phyloP scores from a whole-genome alignment of 805 yeast species.

The Wickerhamiella galacta region DNA sequence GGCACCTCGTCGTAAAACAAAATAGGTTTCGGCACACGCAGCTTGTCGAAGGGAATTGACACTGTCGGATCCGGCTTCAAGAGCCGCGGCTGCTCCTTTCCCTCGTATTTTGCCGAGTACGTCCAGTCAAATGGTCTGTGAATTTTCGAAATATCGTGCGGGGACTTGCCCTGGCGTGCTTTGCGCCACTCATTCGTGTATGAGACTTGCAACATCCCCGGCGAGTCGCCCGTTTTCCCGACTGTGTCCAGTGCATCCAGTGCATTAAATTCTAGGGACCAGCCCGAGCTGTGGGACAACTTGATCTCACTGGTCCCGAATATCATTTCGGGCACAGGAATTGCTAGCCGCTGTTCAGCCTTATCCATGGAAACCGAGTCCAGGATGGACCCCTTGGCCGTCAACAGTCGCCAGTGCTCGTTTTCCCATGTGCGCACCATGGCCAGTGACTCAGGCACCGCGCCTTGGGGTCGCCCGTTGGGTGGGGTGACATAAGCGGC shows the following conservation, averaged over 20 bases:
- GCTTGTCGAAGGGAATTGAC: conserved; percentile 50
- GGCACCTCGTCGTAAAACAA: conserved; percentile 77
- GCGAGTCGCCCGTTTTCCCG: conserved; percentile 32
- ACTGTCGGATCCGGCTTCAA: conserved; percentile 15
- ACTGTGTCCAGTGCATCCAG: conserved; percentile 56
- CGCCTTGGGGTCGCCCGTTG: no score
- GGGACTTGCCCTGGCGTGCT: conserved; percentile 19
- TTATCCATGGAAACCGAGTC: conserved; percentile 56
- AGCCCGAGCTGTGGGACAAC: conserved; percentile 29
- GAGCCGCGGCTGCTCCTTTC: conserved; percentile 25
- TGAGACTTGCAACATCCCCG: conserved; percentile 47
- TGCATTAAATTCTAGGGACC: conserved; percentile 51
- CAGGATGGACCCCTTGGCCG: conserved; percentile 61
- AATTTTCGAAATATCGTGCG: conserved; percentile 37
- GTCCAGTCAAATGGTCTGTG: conserved; percentile 94
- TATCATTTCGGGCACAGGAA: conserved; percentile 95
- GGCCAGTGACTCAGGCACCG: not conserved
- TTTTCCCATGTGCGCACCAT: conserved; percentile 9
- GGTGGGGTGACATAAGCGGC: not conserved
- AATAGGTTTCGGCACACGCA: conserved; percentile 67
- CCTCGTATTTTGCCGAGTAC: conserved; percentile 65
- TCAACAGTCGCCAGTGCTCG: conserved; percentile 48
- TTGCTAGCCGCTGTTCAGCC: conserved; percentile 40
- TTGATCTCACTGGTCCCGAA: conserved; percentile 68
- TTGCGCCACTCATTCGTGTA: conserved; percentile 73